Evolutionary conservation across 495 filamentous ascomycete species (phyloP).

Genomic region (Parathielavia hyrcaniae): DNA sequence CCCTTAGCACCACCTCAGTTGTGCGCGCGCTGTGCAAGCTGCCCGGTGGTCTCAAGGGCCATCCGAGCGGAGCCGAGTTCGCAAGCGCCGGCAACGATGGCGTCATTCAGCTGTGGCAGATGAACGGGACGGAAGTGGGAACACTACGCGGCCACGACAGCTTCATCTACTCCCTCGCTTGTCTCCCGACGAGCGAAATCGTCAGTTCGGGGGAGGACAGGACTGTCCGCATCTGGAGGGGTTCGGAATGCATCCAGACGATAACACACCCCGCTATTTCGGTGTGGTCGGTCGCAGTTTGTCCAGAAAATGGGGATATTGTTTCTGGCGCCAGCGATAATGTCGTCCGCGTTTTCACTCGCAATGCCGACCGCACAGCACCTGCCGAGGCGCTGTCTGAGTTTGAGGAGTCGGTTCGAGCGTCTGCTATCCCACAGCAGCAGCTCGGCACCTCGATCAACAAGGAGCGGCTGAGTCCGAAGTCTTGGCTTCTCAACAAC

Average conservation of each 20-base stretch:
- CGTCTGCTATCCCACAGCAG: slow-evolving; percentile 80
- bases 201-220: slow-evolving; percentile 91
- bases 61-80: slow-evolving; percentile 77
- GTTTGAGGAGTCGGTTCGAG: slow-evolving; percentile 75
- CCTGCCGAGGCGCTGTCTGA: slow-evolving; percentile 47
- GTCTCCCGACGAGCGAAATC: slow-evolving; percentile 74
- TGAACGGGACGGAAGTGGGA: slow-evolving; percentile 64
- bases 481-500: slow-evolving; percentile 72
- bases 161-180: slow-evolving; percentile 85
- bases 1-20: slow-evolving; percentile 71
- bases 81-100: slow-evolving; percentile 87
- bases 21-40: slow-evolving; percentile 81
- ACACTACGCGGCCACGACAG: slow-evolving; percentile 83
- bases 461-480: slow-evolving; percentile 81
- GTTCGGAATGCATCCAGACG: slow-evolving; percentile 77
- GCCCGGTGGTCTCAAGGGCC: slow-evolving; percentile 49
- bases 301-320: slow-evolving; percentile 78
- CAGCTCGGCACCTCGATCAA: slow-evolving; percentile 65
- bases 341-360: slow-evolving; percentile 76
- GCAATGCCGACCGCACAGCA: slow-evolving; percentile 64
- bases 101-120: slow-evolving; percentile 74
- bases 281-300: slow-evolving; percentile 85
- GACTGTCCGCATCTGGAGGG: slow-evolving; percentile 82
- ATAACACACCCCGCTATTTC: slow-evolving; percentile 97
- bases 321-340: slow-evolving; percentile 88